These are phyloP conservation scores for Aphanomyces astaci DNA, from an alignment of 352 stramenopile genomes.

Conservation along the genomic window DNA sequence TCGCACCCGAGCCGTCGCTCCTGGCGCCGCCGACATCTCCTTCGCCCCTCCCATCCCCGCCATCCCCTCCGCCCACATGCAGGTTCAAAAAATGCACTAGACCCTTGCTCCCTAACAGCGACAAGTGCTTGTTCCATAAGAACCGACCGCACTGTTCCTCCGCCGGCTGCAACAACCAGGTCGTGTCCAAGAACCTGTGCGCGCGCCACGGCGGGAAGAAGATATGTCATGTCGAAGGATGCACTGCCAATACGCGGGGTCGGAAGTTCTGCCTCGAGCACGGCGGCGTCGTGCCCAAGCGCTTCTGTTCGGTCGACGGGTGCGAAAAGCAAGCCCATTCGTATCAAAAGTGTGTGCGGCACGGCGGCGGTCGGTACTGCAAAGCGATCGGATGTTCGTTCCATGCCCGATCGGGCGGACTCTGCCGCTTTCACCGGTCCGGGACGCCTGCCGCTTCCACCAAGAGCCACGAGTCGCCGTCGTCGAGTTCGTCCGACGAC, in stretches of 20 bases:
- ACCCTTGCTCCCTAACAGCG: slow-evolving; percentile 52
- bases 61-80: slow-evolving; percentile 26
- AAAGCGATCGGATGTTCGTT: slow-evolving; percentile 32
- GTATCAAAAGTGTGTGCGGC: slow-evolving; percentile 20
- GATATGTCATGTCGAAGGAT: slow-evolving; percentile 13
- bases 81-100: slow-evolving; percentile 79
- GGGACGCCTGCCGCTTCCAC: no score
- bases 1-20: neutral
- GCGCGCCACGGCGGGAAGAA: slow-evolving; percentile 19
- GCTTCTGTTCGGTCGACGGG: slow-evolving; percentile 19
- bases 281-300: slow-evolving; percentile 11
- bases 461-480: no score
- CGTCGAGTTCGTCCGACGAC: neutral
- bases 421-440: slow-evolving; percentile 53
- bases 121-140: slow-evolving; percentile 33
- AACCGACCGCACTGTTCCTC: slow-evolving; percentile 14
- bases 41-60: neutral
- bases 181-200: slow-evolving; percentile 11
- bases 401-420: slow-evolving; percentile 53
- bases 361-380: slow-evolving; percentile 16
- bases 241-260: slow-evolving; percentile 2
- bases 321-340: slow-evolving; percentile 18
- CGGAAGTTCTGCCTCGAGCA: slow-evolving; percentile 15
- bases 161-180: slow-evolving; percentile 18
- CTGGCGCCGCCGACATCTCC: neutral